Conservation (phyloP, 1,284 basidiomycete species). For the Schizopora paradoxa region DNA sequence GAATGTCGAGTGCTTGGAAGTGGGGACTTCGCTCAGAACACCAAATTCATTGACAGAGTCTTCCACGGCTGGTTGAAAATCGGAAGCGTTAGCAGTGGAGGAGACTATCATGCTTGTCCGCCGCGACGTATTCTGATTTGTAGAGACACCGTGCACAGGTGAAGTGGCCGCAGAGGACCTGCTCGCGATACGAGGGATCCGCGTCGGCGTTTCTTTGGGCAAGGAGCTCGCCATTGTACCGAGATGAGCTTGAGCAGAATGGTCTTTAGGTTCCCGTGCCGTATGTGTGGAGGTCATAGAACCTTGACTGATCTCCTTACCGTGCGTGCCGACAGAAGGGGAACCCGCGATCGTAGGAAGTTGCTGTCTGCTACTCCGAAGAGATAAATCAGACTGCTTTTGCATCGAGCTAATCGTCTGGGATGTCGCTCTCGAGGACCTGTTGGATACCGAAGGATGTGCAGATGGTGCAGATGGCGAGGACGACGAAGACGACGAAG, state of each 20-base stretch:
- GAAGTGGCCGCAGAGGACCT: constrained; percentile 65
- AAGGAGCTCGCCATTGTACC: constrained; percentile 28
- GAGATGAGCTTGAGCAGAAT: constrained; percentile 43
- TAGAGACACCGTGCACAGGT: constrained; percentile 51
- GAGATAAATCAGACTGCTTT: constrained; percentile 74
- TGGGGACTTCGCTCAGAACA: constrained; percentile 46
- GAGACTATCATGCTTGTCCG: constrained; percentile 63
- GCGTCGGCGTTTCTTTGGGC: constrained; percentile 82
- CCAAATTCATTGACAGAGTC: constrained; percentile 70
- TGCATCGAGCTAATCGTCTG: constrained; percentile 77
- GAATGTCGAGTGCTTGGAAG: constrained; percentile 28
- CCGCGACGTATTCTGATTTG: constrained; percentile 44
- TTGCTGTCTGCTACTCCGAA: constrained; percentile 60
- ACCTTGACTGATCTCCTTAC: constrained; percentile 27
- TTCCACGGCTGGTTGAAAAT: constrained; percentile 41
- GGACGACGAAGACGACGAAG: constrained; percentile 41
- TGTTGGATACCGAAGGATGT: constrained; percentile 38
- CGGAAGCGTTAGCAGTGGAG: constrained; percentile 37
- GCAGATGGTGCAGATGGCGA: constrained; percentile 33
- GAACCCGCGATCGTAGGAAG: constrained; percentile 88
- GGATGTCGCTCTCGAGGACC: constrained; percentile 58
- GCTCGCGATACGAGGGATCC: constrained; percentile 89
- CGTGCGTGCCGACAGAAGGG: constrained; percentile 67
- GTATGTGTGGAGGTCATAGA: constrained; percentile 41
- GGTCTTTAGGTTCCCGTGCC: constrained; percentile 51